Conservation (phyloP, 2,329 filamentous ascomycete genomes). For the Elsinoe arachidis region DNA sequence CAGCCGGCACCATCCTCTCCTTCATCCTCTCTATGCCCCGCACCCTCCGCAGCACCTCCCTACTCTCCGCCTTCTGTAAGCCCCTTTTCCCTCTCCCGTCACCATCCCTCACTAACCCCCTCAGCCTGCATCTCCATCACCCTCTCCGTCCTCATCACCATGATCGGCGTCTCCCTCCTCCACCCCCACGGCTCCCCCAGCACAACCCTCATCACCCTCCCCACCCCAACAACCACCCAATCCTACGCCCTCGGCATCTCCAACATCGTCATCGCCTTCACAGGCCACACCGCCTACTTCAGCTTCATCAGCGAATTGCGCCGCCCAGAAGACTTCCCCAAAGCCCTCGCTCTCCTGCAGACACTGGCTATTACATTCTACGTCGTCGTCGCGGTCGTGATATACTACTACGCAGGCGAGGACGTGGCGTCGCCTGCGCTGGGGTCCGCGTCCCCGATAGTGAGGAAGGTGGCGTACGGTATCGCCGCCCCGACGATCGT, state of each 20-base stretch:
- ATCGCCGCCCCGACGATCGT: conserved; percentile 63
- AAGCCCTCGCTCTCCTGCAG: conserved; percentile 55
- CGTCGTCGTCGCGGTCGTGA: conserved; percentile 54
- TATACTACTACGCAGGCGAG: conserved; percentile 56
- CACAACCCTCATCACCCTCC: conserved; percentile 31
- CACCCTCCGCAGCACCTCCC: conserved; percentile 54
- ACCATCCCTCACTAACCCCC: conserved; percentile 15
- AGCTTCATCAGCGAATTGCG: conserved; percentile 57
- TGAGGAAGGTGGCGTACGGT: conserved; percentile 61
- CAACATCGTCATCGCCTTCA: conserved; percentile 49
- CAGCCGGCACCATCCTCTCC: conserved; percentile 51
- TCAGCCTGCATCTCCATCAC: conserved; percentile 55
- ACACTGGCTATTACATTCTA: conserved; percentile 53
- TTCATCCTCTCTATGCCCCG: conserved; percentile 52
- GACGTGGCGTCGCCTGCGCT: conserved; percentile 58
- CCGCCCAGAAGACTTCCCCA: conserved; percentile 51
- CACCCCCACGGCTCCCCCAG: conserved; percentile 32
- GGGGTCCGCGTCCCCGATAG: conserved; percentile 45
- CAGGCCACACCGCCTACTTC: conserved; percentile 49
- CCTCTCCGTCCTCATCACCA: conserved; percentile 50
- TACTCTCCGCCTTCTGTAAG: conserved; percentile 51
- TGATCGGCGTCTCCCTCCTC: conserved; percentile 56
- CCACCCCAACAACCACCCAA: conserved; percentile 35
- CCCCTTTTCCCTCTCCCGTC: conserved; percentile 19
- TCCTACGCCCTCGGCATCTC: conserved; percentile 51